A percentile compares a stretch with the other conserved stretches of the same genome.
phyloP scores from a whole-genome alignment of 2,329 filamentous ascomycete species.

The Fusarium mangiferae region DNA sequence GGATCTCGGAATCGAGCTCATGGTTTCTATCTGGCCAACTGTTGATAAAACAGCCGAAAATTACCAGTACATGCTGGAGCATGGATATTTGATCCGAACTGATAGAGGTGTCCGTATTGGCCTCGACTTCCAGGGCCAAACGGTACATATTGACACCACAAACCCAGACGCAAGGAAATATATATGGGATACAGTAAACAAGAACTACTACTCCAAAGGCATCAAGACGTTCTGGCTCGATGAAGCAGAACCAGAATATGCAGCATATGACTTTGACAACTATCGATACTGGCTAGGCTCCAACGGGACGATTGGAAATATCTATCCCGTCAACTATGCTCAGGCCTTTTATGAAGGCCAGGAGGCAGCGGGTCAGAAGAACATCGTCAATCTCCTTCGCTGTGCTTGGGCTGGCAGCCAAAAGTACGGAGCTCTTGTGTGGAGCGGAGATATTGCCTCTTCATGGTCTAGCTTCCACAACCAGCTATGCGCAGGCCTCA shows the following conservation, averaged over 20 bases:
- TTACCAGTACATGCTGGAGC: constrained; percentile 69
- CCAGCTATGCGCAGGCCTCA: constrained; percentile 71
- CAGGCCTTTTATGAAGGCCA: constrained; percentile 70
- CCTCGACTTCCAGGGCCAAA: constrained; percentile 69
- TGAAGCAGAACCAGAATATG: constrained; percentile 75
- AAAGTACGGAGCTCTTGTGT: constrained; percentile 72
- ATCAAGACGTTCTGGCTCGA: constrained; percentile 76
- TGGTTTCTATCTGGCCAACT: constrained; percentile 77
- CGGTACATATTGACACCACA: constrained; percentile 71
- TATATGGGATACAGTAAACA: constrained; percentile 67
- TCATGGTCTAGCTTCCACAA: constrained; percentile 69
- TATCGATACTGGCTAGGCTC: constrained; percentile 57
- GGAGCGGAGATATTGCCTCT: constrained; percentile 74
- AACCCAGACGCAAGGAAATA: constrained; percentile 68
- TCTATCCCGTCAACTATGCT: constrained; percentile 68
- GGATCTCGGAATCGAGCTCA: constrained; percentile 68
- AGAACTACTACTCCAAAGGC: constrained; percentile 71
- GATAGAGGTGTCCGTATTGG: constrained; percentile 68
- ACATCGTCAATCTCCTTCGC: constrained; percentile 66
- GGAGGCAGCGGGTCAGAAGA: constrained; percentile 60
- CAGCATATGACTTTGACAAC: constrained; percentile 72
- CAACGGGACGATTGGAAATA: constrained; percentile 62
- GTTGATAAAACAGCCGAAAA: constrained; percentile 69
- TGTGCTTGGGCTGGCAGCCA: constrained; percentile 67
- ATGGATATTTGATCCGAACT: constrained; percentile 67